Percentiles rank a stretch among this genome's conserved stretches.
Evolutionary conservation across 352 stramenopile species (phyloP).

Genomic region (Blastocystis sp.): DNA sequence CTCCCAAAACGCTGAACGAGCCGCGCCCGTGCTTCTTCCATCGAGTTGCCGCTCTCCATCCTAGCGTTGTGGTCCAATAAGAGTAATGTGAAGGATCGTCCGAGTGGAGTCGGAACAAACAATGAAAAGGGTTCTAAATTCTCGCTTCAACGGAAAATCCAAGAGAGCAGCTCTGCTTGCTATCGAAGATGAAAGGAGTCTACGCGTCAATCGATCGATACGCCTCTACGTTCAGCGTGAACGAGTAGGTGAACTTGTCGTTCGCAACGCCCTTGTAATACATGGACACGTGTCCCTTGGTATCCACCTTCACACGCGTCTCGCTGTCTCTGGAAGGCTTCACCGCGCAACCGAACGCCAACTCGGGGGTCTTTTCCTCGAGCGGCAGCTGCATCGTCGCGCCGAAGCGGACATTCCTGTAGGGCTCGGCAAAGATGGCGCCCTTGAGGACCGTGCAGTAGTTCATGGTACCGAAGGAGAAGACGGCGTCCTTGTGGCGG

Average conservation of each 20-base stretch:
- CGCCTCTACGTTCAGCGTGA: background rate
- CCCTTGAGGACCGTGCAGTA: background rate
- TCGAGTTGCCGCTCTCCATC: background rate
- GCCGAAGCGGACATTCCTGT: constrained; percentile 18
- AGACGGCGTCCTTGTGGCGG: background rate
- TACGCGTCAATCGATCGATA: background rate
- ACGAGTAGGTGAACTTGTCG: background rate
- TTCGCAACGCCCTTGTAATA: constrained; percentile 6
- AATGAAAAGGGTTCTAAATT: background rate
- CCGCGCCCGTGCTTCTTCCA: background rate
- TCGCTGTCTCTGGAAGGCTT: constrained; percentile 5
- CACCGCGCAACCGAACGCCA: constrained; percentile 46
- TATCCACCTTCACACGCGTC: constrained; percentile 39
- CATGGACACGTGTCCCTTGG: background rate
- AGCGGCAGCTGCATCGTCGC: background rate
- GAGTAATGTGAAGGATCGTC: background rate
- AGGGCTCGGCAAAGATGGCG: constrained; percentile 24
- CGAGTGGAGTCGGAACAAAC: background rate
- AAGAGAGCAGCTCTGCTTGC: background rate
- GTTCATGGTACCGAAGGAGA: background rate
- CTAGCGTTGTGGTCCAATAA: background rate
- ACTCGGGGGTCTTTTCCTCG: background rate
- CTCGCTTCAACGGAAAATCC: background rate
- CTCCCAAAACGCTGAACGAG: background rate
- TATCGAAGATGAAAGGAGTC: background rate